These are phyloP conservation scores for Chaetomium cochliodes DNA, from an alignment of 495 filamentous ascomycete genomes.

Conservation along the genomic window DNA sequence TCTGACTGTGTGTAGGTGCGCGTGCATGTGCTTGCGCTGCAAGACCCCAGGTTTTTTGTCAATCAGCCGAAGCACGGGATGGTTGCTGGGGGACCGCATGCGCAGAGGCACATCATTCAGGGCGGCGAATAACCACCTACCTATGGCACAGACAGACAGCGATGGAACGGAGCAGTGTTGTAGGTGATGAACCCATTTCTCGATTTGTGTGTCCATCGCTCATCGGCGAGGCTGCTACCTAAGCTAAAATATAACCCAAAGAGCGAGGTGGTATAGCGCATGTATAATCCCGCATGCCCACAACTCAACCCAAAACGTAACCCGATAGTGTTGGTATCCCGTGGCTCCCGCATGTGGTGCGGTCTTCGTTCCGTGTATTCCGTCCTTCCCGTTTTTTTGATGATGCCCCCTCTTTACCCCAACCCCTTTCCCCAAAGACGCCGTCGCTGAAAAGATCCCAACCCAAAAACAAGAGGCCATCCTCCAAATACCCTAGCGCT, in stretches of 20 bases:
- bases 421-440: constrained; percentile 2
- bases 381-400: not conserved
- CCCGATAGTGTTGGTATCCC: not conserved
- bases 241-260: not conserved
- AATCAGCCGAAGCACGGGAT: not conserved
- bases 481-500: not conserved
- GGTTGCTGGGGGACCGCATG: not conserved
- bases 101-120: not conserved
- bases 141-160: not conserved
- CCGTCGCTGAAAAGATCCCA: constrained; percentile 13
- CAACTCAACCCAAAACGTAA: not conserved
- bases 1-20: not conserved
- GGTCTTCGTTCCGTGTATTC: not conserved
- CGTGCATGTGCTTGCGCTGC: too few species aligned
- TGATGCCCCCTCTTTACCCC: not conserved
- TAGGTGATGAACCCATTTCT: not conserved
- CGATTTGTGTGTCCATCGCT: not conserved
- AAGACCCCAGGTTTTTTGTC: not conserved
- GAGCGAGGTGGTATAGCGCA: not conserved
- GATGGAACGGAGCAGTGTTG: not conserved
- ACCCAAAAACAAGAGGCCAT: not conserved
- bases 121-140: too few species aligned
- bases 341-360: not conserved
- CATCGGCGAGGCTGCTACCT: not conserved
- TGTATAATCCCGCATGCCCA: not conserved